Base-by-base conservation (phyloP, 179 eudicot species). In the Beta macrorhiza region DNA sequence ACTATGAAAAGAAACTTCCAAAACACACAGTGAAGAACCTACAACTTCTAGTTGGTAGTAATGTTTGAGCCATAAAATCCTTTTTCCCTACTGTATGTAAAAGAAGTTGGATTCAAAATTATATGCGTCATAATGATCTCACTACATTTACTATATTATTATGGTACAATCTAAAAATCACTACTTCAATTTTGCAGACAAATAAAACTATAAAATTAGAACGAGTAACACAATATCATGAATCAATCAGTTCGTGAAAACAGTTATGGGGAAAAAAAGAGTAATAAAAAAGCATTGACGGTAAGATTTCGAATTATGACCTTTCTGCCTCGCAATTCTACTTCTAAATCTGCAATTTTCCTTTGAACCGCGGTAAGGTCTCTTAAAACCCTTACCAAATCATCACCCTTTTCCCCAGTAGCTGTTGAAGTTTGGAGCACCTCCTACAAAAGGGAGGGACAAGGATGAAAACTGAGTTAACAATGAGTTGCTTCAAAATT, bases 291-390 rank as follows among this genome's bases (percentile, higher is more conserved):
- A 25, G 32, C 61, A 75, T 19, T 5, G 51, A 68, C 25, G 64
- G n/a, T 64, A 65, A 59, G 44, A 76, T 25, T 76, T 7, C 32
- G 53, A 69, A 44, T 6, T 75, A 49, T 89, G 80, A 95, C 99
- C 97, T 95, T 95, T 88, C 99, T 89, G 57, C 99, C 99, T 87
- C 94, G 98, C 82, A 95, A 91, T 87, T 95, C 99, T 68, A 95
- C 99, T 91, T 95, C 97, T 77, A 93, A 85, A 89, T 95, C 98
- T 73, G 97, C 96, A 68, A 93, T 93, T 82, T 91, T 95, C 83
- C 98, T 89, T 81, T 95, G 99, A 53, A 95, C 99, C 37, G 92
- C 85, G 12, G 98, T 92, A 82, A 95, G 97, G 86, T 93, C 98
- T 89, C 98, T 89, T 81, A 95, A 87, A 76, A 95, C 97, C 86